Evolutionary conservation across 2,329 filamentous ascomycete species (phyloP).

Genomic region (Bertia moriformis): DNA sequence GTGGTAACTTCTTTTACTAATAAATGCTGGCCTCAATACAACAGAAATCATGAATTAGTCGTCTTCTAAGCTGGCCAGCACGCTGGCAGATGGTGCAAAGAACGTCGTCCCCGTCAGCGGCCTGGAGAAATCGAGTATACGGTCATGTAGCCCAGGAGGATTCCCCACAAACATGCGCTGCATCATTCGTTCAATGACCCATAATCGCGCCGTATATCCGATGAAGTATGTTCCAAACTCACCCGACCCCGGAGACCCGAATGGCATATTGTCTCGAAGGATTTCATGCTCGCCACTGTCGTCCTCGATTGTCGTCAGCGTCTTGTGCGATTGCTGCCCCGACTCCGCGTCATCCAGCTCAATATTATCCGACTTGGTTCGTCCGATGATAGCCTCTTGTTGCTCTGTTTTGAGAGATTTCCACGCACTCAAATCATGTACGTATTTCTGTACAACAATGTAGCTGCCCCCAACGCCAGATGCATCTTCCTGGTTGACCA

Average conservation of each 20-base stretch:
- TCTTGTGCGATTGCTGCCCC: conserved; percentile 36
- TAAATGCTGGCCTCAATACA: too few species aligned
- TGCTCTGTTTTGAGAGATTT: conserved; percentile 26
- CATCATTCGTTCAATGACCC: conserved; percentile 43
- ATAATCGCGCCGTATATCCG: conserved; percentile 33
- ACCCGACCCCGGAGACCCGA: conserved; percentile 31
- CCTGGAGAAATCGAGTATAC: conserved; percentile 36
- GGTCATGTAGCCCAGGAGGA: conserved; percentile 37
- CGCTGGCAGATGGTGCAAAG: conserved; percentile 29
- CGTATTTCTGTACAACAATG: conserved; percentile 42
- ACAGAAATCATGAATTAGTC: too few species aligned
- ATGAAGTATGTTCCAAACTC: conserved; percentile 46
- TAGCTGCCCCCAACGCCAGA: conserved; percentile 33
- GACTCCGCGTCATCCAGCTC: conserved; percentile 34
- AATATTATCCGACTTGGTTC: conserved; percentile 40
- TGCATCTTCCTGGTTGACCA: conserved; percentile 26
- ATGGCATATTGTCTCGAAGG: conserved; percentile 45
- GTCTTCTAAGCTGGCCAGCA: conserved; percentile 15
- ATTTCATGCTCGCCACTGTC: conserved; percentile 35
- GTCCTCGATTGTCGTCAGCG: conserved; percentile 35
- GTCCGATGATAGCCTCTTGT: conserved; percentile 40
- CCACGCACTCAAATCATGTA: conserved; percentile 35
- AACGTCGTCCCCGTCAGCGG: conserved; percentile 35
- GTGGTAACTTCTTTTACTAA: too few species aligned
- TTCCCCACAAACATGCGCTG: conserved; percentile 39